Evolutionary conservation across 371 early-diverging fungal genomes (phyloP).

Genomic region (Apophysomyces ossiformis): DNA sequence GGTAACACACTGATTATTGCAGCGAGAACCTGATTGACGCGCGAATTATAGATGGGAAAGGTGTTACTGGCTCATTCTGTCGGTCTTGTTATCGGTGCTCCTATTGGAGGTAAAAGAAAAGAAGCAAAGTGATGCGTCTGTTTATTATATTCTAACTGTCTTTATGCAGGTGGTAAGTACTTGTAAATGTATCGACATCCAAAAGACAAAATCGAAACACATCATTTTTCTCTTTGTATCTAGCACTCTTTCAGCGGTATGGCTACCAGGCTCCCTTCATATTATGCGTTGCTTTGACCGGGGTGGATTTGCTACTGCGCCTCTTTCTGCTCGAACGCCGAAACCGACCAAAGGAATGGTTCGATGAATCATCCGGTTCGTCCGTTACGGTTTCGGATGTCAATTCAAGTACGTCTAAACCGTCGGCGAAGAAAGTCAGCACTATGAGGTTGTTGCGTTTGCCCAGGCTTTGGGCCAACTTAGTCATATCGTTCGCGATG

Average conservation of each 20-base stretch:
- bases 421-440: slow-evolving; percentile 13
- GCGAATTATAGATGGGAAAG: slow-evolving; percentile 49
- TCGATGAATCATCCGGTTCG: slow-evolving; percentile 5
- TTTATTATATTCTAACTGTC: not conserved
- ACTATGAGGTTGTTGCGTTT: slow-evolving; percentile 21
- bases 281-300: slow-evolving; percentile 61
- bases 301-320: slow-evolving; percentile 49
- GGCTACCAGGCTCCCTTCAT: slow-evolving; percentile 68
- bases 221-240: not conserved
- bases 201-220: not conserved
- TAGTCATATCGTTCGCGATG: slow-evolving; percentile 26
- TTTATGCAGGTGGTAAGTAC: slow-evolving; percentile 5
- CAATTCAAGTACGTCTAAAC: not conserved
- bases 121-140: not conserved
- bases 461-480: slow-evolving; percentile 25
- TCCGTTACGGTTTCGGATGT: not conserved
- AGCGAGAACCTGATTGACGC: not conserved
- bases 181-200: not conserved
- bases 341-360: slow-evolving; percentile 22
- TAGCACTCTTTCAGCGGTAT: slow-evolving; percentile 53
- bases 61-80: slow-evolving; percentile 56
- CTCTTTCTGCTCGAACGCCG: slow-evolving; percentile 48
- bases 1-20: not conserved
- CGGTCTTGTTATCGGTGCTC: slow-evolving; percentile 58
- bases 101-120: not conserved